Evolutionary conservation across 352 stramenopile species (phyloP).

Genomic region (Phytophthora europaea): DNA sequence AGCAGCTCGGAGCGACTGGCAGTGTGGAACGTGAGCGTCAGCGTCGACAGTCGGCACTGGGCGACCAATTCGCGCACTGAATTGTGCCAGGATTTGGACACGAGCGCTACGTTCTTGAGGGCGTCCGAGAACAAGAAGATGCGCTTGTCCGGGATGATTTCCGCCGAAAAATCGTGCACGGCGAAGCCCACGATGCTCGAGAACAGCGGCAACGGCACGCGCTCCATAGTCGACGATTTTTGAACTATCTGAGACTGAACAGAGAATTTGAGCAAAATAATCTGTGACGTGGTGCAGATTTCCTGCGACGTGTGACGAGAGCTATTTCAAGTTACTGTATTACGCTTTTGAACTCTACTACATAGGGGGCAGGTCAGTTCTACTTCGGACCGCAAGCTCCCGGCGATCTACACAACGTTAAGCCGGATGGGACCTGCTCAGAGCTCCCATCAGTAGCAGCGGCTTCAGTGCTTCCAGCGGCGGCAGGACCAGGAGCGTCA

Average conservation of each 20-base stretch:
- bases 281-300: not conserved
- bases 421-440: not conserved
- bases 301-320: not conserved
- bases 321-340: too few relatives aligned
- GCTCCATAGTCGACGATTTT: constrained; percentile 4
- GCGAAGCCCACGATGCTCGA: constrained; percentile 14
- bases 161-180: constrained; percentile 11
- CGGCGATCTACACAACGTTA: not conserved
- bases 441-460: not conserved
- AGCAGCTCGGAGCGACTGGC: constrained; percentile 33
- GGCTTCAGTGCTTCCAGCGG: not conserved
- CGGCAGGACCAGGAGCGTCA: not conserved
- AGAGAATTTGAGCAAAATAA: not conserved
- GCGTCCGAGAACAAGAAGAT: not conserved
- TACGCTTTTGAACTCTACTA: not conserved
- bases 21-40: constrained; percentile 36
- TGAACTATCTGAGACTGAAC: not conserved
- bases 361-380: not conserved
- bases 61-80: constrained; percentile 32
- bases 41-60: constrained; percentile 14
- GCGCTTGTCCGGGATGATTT: constrained; percentile 9
- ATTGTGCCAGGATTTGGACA: constrained; percentile 33
- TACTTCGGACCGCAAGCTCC: not conserved
- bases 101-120: constrained; percentile 31
- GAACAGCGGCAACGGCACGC: constrained; percentile 9